Evolutionary conservation across 106 monocot species (phyloP).

Genomic region (Dendrobium chrysotoxum): DNA sequence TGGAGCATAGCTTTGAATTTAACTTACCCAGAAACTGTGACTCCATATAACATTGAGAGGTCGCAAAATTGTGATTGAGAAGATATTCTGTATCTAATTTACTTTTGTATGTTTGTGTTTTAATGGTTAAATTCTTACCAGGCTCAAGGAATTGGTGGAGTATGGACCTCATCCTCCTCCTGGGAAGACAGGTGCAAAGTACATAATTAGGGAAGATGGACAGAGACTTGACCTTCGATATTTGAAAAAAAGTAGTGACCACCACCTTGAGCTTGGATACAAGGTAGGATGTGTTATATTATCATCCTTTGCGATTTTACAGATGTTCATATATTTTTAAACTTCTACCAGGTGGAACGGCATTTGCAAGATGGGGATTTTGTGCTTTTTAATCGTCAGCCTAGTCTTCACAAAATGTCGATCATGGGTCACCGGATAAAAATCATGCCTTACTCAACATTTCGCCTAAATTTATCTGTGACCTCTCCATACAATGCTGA

Average conservation of each 20-base stretch:
- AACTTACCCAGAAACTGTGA: conserved; percentile 93
- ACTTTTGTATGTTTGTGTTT: not conserved
- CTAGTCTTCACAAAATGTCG: conserved; percentile 99
- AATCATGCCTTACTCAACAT: conserved; percentile 99
- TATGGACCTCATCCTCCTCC: conserved; percentile 99
- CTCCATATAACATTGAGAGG: conserved; percentile 96
- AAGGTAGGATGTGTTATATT: conserved; percentile 33
- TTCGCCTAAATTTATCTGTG: conserved; percentile 93
- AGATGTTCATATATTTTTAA: not conserved
- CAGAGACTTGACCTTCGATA: conserved; percentile 95
- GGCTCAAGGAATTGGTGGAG: conserved; percentile 94
- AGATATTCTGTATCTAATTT: not conserved
- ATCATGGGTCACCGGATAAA: conserved; percentile 98
- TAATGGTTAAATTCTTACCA: conserved; percentile 10
- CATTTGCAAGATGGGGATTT: conserved; percentile 96
- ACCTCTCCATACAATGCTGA: conserved; percentile 99
- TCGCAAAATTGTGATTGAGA: conserved; percentile 7
- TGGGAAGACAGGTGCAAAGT: conserved; percentile 97
- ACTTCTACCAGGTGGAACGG: conserved; percentile 69
- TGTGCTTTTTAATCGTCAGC: conserved; percentile 98
- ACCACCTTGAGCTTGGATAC: conserved; percentile 96
- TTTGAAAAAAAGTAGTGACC: conserved; percentile 96
- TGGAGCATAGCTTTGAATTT: conserved; percentile 96
- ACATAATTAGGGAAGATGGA: conserved; percentile 97
- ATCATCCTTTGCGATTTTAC: not conserved